These are phyloP conservation scores for Benincasa hispida DNA, from an alignment of 306 rosid species.

Conservation along the genomic window DNA sequence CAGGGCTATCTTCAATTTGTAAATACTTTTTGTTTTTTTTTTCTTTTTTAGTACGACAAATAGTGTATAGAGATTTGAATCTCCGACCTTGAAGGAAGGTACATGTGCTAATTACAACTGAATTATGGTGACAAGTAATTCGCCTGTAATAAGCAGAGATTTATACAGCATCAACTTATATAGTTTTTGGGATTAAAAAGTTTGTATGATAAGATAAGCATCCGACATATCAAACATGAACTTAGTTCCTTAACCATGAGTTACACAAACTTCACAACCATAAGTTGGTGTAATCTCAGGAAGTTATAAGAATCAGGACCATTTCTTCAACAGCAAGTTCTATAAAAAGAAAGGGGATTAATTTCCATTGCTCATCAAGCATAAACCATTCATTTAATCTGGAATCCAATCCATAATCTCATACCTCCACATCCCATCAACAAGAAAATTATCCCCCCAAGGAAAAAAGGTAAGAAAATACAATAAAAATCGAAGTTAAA, in stretches of 20 bases:
- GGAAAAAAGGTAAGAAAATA: background rate
- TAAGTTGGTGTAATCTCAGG: background rate
- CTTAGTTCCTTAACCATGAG: background rate
- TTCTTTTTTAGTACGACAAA: too few species aligned
- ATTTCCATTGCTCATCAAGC: conserved; percentile 1
- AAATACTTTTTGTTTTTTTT: too few species aligned
- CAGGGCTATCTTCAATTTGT: background rate
- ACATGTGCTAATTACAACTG: too few species aligned
- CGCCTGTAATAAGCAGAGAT: background rate
- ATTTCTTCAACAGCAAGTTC: background rate
- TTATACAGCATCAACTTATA: background rate
- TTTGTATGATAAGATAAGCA: background rate
- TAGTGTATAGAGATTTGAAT: too few species aligned
- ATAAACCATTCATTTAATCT: background rate
- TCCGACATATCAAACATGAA: background rate
- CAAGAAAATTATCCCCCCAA: background rate
- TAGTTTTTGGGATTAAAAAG: background rate
- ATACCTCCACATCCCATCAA: background rate
- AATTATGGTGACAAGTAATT: background rate
- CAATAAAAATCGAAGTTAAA: background rate
- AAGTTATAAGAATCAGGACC: background rate
- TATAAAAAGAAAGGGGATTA: background rate
- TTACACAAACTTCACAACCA: background rate
- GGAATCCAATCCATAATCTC: background rate
- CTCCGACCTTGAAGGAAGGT: too few species aligned